A percentile compares a stretch with the other conserved stretches of the same genome.
Evolutionary conservation across 2,329 filamentous ascomycete species (phyloP).

Genomic region (Trichoderma polysporum): DNA sequence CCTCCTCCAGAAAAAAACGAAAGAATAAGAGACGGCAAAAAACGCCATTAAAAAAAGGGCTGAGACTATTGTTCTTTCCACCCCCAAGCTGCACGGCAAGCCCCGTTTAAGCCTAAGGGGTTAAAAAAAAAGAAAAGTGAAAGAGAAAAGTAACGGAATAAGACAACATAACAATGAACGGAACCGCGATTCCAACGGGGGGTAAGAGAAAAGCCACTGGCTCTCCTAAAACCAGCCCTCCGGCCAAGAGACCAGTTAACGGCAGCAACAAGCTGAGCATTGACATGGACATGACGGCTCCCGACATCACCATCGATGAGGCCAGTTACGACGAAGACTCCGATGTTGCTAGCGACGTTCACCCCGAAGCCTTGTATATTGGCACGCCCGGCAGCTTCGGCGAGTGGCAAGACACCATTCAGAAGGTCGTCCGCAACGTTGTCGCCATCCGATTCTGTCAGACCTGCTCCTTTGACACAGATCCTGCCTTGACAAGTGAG

Average conservation of each 20-base stretch:
- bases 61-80: not conserved
- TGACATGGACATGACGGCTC: conserved; percentile 46
- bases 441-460: conserved; percentile 99
- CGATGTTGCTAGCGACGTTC: conserved; percentile 41
- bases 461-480: conserved; percentile 97
- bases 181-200: conserved; percentile 41
- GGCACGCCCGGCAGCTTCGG: conserved; percentile 41
- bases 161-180: conserved; percentile 43
- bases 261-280: conserved; percentile 45
- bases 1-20: not conserved
- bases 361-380: conserved; percentile 37
- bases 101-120: not conserved
- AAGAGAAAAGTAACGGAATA: not conserved
- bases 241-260: conserved; percentile 42
- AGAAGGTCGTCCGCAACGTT: conserved; percentile 89
- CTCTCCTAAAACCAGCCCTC: conserved; percentile 38
- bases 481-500: conserved; percentile 87
- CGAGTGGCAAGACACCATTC: conserved; percentile 95
- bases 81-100: not conserved
- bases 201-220: conserved; percentile 54
- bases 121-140: not conserved
- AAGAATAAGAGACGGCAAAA: not conserved
- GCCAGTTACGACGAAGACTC: conserved; percentile 42
- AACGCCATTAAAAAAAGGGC: not conserved
- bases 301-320: conserved; percentile 39